Evolutionary conservation across 371 early-diverging fungal species (phyloP), one percentile per base, ranked within the genome.

Genomic region (Mortierella sp.): DNA sequence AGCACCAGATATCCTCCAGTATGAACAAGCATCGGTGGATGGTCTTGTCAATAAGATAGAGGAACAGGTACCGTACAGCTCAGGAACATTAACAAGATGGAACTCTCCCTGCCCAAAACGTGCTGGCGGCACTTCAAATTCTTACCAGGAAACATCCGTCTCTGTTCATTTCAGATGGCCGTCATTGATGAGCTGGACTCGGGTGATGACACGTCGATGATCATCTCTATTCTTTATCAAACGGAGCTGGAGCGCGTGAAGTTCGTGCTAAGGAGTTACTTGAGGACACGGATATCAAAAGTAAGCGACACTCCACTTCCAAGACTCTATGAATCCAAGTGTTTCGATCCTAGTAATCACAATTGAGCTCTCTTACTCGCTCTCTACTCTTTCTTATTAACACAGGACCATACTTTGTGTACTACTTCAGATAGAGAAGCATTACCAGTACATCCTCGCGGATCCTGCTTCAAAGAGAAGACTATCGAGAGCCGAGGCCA

Each of bases 181-280:
- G 23, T 46, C 7, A 65, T 76, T 54, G 76, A 76, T 26, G 76
- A 76, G 3, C 55, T 69, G 42, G 76, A 76, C 47, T 28, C 69
- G 9, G 64, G 70, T 34, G 61, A 59, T 21, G 76, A 76, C 51
- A 64, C 70, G 0, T 31, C 61, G 12, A 58, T 76, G 42, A 65
- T 93, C 48, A 71, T 87, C 1, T 82, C 83, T 18, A 89, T 91
- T 67, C 59, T 95, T 14, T 88, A 89, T 55, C 88, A 90, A 63
- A 92, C 91, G 43, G 96, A 95, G 71, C 85, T 94, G 27, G 95
- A 95, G 72, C 83, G 95, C 13, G 84, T 94, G 42, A 92, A 91
- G 71, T 95, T 89, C 72, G 59, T 94, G 0, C 67, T 95, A 3
- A 81, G 89, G 54, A 89, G 89, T 58, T 94, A 94, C 74, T 70